These are phyloP conservation scores for Diaporthe australafricana DNA, from an alignment of 2,329 filamentous ascomycete genomes.

Conservation along the genomic window DNA sequence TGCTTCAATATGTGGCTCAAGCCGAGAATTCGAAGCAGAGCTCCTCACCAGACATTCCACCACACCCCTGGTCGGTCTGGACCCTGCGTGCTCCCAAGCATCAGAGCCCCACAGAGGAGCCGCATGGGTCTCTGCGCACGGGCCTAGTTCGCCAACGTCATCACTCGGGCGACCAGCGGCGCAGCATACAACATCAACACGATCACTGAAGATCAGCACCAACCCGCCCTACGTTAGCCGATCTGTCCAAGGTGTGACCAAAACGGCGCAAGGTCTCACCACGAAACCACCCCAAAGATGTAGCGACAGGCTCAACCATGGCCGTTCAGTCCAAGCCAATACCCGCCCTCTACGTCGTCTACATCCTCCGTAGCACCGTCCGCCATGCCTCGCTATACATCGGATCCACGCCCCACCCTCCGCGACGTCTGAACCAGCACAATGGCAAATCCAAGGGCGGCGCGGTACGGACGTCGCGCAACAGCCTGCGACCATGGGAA, in stretches of 20 bases:
- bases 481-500: constrained; percentile 84
- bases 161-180: constrained; percentile 14
- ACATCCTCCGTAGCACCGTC: constrained; percentile 87
- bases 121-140: constrained; percentile 2
- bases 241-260: neutral
- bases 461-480: constrained; percentile 78
- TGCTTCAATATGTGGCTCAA: neutral
- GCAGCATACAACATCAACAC: constrained; percentile 24
- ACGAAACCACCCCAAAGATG: neutral
- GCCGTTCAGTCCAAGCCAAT: constrained; percentile 67
- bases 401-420: constrained; percentile 90
- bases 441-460: constrained; percentile 88
- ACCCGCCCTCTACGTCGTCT: constrained; percentile 92
- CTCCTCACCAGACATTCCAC: neutral
- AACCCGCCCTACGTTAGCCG: neutral
- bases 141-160: constrained; percentile 24
- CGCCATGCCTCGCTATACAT: constrained; percentile 82
- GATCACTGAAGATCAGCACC: neutral
- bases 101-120: neutral
- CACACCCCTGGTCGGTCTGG: neutral
- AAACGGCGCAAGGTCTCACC: neutral
- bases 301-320: constrained; percentile 49
- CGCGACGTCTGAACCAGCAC: constrained; percentile 87
- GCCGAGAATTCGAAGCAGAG: neutral
- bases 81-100: neutral